Conservation (phyloP, 192 early-diverging fungal genomes). For the Rhizoclosmatium globosum region DNA sequence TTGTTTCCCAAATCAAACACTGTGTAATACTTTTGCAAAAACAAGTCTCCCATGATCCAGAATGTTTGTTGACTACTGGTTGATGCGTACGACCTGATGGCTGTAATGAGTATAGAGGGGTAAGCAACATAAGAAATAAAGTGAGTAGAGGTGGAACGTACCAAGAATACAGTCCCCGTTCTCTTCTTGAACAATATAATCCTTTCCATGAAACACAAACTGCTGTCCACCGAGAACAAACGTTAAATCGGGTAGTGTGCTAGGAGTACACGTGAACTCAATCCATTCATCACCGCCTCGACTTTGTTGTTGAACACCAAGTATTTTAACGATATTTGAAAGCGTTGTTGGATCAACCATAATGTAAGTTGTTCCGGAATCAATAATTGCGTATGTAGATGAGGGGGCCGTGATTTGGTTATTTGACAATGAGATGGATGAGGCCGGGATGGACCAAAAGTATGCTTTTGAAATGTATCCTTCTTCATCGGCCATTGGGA, state of each 20-base stretch:
- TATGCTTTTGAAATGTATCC: background rate
- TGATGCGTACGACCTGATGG: background rate
- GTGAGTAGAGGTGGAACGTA: background rate
- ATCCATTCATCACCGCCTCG: background rate
- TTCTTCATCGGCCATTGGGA: background rate
- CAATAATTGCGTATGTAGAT: background rate
- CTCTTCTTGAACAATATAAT: conserved; percentile 7
- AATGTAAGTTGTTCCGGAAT: conserved; percentile 15
- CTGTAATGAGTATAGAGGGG: background rate
- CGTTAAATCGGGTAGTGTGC: background rate
- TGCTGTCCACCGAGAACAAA: background rate
- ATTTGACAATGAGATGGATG: background rate
- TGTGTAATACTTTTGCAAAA: conserved; percentile 14
- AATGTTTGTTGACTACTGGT: conserved; percentile 12
- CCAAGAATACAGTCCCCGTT: conserved; percentile 12
- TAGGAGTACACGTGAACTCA: background rate
- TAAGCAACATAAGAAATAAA: background rate
- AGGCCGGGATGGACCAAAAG: conserved; percentile 7
- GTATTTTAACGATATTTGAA: background rate
- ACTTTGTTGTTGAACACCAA: background rate
- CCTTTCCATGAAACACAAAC: background rate
- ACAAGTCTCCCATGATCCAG: conserved; percentile 47
- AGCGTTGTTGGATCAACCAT: conserved; percentile 3
- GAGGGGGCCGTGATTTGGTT: background rate
- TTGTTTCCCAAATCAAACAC: conserved; percentile 32